Conservation (phyloP, 2,329 filamentous ascomycete species). For the Aureobasidium sp. region DNA sequence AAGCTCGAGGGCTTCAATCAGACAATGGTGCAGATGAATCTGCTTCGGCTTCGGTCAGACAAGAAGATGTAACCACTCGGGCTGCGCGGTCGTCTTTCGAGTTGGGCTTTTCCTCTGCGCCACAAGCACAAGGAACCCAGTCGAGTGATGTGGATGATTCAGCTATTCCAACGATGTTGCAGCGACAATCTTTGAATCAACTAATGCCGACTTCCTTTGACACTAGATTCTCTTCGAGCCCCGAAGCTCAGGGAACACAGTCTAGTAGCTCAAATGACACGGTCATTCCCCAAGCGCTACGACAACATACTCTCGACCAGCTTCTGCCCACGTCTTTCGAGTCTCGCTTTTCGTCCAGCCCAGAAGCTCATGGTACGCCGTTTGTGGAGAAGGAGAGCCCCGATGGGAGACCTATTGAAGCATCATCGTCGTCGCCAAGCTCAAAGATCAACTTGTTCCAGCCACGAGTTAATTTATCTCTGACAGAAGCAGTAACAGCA, state of each 20-base stretch:
- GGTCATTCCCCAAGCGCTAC: not conserved
- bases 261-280: not conserved
- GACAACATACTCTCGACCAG: not conserved
- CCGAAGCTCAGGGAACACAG: not conserved
- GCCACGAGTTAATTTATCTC: not conserved
- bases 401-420: not conserved
- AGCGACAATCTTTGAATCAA: not conserved
- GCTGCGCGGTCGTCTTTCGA: not conserved
- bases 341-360: constrained; percentile 1
- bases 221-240: not conserved
- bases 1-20: not conserved
- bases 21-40: no score
- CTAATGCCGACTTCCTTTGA: not conserved
- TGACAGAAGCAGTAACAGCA: not conserved
- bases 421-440: not conserved
- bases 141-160: not conserved
- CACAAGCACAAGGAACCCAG: not conserved
- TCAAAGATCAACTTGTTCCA: constrained; percentile 1
- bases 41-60: not conserved
- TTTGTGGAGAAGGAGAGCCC: not conserved
- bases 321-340: not conserved
- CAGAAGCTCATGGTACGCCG: not conserved
- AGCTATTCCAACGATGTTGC: not conserved
- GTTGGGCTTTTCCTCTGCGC: not conserved
- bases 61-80: not conserved